Conservation (phyloP, 805 yeast genomes). For the Schwanniomyces pseudopolymorphus region DNA sequence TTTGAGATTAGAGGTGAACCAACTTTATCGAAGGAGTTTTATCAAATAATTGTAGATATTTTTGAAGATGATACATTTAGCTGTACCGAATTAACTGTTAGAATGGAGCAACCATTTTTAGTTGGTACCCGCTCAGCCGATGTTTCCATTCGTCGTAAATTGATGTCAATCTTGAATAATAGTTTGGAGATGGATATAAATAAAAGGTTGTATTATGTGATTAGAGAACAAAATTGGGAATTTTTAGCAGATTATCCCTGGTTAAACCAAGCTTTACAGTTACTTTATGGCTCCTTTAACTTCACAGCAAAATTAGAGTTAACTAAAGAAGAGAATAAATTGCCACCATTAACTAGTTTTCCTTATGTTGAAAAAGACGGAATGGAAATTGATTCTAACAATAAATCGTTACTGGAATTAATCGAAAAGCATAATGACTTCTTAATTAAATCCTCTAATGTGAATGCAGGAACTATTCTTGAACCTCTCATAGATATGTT, state of each 20-base stretch:
- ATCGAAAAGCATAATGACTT: conserved; percentile 29
- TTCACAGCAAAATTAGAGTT: conserved; percentile 46
- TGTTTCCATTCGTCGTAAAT: conserved; percentile 66
- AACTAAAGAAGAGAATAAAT: conserved; percentile 46
- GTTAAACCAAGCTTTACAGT: conserved; percentile 89
- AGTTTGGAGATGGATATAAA: conserved; percentile 77
- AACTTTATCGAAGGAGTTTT: conserved; percentile 72
- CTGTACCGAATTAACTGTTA: conserved; percentile 83
- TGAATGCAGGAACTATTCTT: conserved; percentile 60
- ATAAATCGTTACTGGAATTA: conserved; percentile 18
- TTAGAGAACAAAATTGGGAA: conserved; percentile 98
- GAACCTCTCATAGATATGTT: conserved; percentile 77
- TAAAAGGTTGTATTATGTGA: conserved; percentile 79
- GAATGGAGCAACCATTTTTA: conserved; percentile 95
- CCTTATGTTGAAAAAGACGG: conserved; percentile 24
- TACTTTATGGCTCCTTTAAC: conserved; percentile 78
- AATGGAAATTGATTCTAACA: conserved; percentile 28
- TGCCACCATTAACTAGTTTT: conserved; percentile 53
- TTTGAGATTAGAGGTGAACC: conserved; percentile 88
- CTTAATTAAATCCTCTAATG: conserved; percentile 25
- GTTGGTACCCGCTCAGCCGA: conserved; percentile 89
- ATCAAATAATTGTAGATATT: conserved; percentile 81
- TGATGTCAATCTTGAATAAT: conserved; percentile 75
- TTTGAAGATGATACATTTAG: conserved; percentile 78
- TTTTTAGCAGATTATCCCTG: conserved; percentile 88